phyloP scores from a whole-genome alignment of 176 grass and related monocot species.

The Oryza glumipatula region DNA sequence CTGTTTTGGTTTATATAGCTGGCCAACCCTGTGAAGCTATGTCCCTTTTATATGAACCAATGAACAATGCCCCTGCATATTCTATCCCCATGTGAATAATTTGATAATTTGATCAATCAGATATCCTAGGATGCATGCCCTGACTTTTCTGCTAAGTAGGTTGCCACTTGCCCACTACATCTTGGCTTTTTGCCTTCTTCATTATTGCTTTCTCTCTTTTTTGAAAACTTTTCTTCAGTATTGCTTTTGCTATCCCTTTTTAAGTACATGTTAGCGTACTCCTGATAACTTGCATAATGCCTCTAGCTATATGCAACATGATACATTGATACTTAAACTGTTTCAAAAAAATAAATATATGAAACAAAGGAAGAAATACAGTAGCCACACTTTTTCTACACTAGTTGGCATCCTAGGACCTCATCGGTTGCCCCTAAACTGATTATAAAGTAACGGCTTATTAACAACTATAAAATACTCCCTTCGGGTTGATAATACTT shows the following conservation, averaged over 20 bases:
- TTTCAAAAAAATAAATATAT: no score
- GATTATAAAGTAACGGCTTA: no score
- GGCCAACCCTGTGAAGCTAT: neutral
- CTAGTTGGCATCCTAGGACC: neutral
- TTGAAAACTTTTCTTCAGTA: no score
- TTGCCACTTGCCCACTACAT: neutral
- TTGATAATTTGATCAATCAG: neutral
- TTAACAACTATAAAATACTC: no score
- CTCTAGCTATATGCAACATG: no score
- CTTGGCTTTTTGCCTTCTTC: neutral
- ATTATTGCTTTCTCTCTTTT: neutral
- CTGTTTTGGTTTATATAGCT: no score
- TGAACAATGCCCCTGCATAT: neutral
- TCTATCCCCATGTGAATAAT: conserved; percentile 9
- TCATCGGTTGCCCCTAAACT: no score
- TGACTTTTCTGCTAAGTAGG: neutral
- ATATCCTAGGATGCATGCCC: neutral
- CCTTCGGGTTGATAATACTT: no score
- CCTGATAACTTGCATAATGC: neutral
- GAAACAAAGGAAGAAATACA: neutral
- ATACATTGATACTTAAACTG: no score
- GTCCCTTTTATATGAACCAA: neutral
- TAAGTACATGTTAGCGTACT: neutral
- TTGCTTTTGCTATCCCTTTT: neutral
- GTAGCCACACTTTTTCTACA: neutral